Percentiles rank a stretch among this genome's conserved stretches.
Conservation (phyloP, 2,329 filamentous ascomycete genomes). For the Fusarium sp. region DNA sequence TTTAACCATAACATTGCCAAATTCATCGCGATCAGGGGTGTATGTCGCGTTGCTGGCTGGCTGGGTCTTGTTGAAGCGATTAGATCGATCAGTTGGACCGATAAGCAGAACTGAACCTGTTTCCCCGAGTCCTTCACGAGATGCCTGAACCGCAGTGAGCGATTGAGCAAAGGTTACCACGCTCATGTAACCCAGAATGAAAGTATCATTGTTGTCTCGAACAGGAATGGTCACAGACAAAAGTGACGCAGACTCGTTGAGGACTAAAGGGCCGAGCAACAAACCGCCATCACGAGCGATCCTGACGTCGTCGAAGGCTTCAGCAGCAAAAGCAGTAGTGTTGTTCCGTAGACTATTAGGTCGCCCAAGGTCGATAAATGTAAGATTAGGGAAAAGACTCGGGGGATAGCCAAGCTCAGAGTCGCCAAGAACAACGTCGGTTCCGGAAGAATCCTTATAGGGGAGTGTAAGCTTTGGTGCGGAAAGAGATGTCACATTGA, state of each 20-base stretch:
- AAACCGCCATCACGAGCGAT: constrained; percentile 67
- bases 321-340: constrained; percentile 57
- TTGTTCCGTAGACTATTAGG: constrained; percentile 55
- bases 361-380: constrained; percentile 63
- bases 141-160: constrained; percentile 70
- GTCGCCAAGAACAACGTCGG: constrained; percentile 70
- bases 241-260: constrained; percentile 80
- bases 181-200: constrained; percentile 86
- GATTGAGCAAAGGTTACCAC: constrained; percentile 76
- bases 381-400: constrained; percentile 81
- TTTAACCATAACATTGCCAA: constrained; percentile 61
- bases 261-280: constrained; percentile 78
- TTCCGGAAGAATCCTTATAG: constrained; percentile 67
- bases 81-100: constrained; percentile 73
- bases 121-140: constrained; percentile 74
- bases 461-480: constrained; percentile 69
- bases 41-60: constrained; percentile 61
- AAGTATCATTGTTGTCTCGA: constrained; percentile 67
- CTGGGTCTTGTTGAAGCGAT: constrained; percentile 65
- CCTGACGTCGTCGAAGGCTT: constrained; percentile 62
- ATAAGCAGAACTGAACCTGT: constrained; percentile 78
- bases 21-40: constrained; percentile 50
- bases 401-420: constrained; percentile 74
- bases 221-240: constrained; percentile 86
- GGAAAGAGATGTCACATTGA: constrained; percentile 70